Conservation (phyloP, 352 stramenopile genomes). For the Phytophthora hybrid region DNA sequence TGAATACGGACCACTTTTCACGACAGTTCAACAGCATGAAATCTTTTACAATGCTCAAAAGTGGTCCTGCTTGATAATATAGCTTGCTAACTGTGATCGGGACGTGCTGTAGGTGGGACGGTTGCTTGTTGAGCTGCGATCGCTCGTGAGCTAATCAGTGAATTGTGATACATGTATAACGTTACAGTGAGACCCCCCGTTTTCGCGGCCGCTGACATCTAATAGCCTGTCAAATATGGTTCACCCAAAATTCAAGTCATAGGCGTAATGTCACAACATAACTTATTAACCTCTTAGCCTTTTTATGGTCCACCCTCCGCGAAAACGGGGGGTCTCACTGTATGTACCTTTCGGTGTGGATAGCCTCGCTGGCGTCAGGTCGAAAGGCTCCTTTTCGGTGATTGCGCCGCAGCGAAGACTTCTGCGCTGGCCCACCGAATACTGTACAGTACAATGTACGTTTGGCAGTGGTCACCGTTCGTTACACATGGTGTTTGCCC, state of each 20-base stretch:
- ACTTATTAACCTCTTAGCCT: too few relatives aligned
- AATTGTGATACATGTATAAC: conserved; percentile 15
- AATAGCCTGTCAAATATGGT: too few relatives aligned
- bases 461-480: conserved; percentile 4
- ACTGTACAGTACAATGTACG: background rate
- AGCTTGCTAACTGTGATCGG: conserved; percentile 17
- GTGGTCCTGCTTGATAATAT: background rate
- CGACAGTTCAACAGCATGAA: background rate
- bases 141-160: background rate
- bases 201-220: too few relatives aligned
- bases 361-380: conserved; percentile 39
- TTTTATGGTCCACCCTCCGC: too few relatives aligned
- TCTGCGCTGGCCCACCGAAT: conserved; percentile 16
- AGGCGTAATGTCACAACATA: too few relatives aligned
- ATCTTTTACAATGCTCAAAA: background rate
- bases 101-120: background rate
- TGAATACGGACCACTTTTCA: conserved; percentile 16
- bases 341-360: conserved; percentile 30
- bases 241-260: too few relatives aligned
- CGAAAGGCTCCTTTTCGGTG: conserved; percentile 17
- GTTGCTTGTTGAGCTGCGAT: conserved; percentile 9
- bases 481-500: conserved; percentile 6
- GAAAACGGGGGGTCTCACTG: too few relatives aligned
- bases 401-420: conserved; percentile 17
- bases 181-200: too few relatives aligned